Percentiles rank a stretch among this genome's conserved stretches.
Evolutionary conservation across 768 basidiomycete genomes (phyloP).

Genomic region (Gloeopeniophorella convolvens): DNA sequence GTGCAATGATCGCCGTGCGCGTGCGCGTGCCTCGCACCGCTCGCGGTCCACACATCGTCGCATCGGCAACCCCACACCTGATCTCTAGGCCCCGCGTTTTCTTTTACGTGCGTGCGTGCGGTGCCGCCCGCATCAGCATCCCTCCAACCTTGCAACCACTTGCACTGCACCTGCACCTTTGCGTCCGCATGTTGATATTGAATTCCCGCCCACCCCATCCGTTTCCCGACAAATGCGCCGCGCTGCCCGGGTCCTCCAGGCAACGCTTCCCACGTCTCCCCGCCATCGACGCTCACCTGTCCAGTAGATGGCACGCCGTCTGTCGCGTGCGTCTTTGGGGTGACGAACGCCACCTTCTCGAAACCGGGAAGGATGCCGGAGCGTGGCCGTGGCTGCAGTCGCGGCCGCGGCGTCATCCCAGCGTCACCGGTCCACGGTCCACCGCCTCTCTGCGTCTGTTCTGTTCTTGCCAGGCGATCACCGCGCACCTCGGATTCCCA

Average conservation of each 20-base stretch:
- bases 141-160: constrained; percentile 9
- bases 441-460: too few relatives aligned
- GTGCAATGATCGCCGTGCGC: constrained; percentile 51
- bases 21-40: constrained; percentile 4
- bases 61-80: constrained; percentile 10
- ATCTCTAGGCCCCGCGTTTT: constrained; percentile 12
- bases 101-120: constrained; percentile 6
- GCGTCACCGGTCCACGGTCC: too few relatives aligned
- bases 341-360: not conserved
- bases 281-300: not conserved
- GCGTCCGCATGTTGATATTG: constrained; percentile 18
- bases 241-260: not conserved
- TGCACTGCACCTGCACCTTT: constrained; percentile 11
- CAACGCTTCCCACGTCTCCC: constrained; percentile 1
- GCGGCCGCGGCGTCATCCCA: too few relatives aligned
- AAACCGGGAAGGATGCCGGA: too few relatives aligned
- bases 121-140: constrained; percentile 7
- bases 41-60: constrained; percentile 15
- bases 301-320: not conserved
- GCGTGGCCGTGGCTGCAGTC: too few relatives aligned
- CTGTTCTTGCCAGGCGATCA: too few relatives aligned
- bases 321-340: not conserved
- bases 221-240: not conserved
- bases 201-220: not conserved
- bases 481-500: too few relatives aligned